Percentiles rank a stretch among this genome's conserved stretches.
Evolutionary conservation across 202 grass and related monocot species (phyloP).

Genomic region (Hordeum pubiflorum): DNA sequence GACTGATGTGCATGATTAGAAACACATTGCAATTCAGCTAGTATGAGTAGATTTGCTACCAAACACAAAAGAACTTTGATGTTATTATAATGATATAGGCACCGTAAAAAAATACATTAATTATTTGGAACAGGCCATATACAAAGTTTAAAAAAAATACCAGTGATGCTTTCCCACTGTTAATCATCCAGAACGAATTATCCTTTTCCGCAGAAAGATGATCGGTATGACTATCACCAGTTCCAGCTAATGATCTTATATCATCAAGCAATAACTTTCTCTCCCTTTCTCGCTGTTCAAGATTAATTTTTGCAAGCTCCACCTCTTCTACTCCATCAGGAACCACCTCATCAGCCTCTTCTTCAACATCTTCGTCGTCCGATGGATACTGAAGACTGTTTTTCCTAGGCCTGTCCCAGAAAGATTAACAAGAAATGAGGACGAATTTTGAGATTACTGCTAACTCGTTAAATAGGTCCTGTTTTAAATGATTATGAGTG

Average conservation of each 20-base stretch:
- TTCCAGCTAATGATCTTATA: conserved; percentile 61
- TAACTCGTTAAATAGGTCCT: neutral
- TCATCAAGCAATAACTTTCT: conserved; percentile 83
- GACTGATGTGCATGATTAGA: neutral
- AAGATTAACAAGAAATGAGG: conserved; percentile 12
- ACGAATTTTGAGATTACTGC: neutral
- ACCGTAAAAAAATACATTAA: neutral
- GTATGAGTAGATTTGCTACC: neutral
- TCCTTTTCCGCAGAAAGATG: conserved; percentile 42
- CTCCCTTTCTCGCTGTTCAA: conserved; percentile 80
- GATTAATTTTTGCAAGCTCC: conserved; percentile 89
- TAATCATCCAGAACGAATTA: conserved; percentile 84
- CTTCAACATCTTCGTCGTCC: conserved; percentile 88
- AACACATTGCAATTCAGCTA: neutral
- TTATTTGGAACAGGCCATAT: neutral
- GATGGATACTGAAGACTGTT: conserved; percentile 80
- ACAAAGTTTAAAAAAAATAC: conserved; percentile 42
- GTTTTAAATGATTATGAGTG: neutral
- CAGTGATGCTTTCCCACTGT: conserved; percentile 45
- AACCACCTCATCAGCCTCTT: conserved; percentile 80
- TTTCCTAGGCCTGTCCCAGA: conserved; percentile 59
- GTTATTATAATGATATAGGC: conserved; percentile 1
- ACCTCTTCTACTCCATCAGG: conserved; percentile 99
- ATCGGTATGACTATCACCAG: conserved; percentile 42
- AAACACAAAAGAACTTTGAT: neutral